Conservation (phyloP, 78 protist species). For the Trichosphaerium sp. region DNA sequence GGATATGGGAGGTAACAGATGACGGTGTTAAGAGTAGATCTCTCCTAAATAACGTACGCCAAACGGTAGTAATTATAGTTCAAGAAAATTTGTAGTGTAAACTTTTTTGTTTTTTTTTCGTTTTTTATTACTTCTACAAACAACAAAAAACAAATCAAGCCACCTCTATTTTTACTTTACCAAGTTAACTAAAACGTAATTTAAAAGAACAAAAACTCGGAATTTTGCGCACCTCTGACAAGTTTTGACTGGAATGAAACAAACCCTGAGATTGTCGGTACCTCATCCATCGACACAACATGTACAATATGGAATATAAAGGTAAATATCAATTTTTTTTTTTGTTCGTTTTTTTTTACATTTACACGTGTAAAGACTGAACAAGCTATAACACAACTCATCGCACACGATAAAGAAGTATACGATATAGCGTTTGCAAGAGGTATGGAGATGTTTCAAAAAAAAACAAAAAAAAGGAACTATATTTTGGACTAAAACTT, state of each 20-base stretch:
- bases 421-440: constrained; percentile 85
- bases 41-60: constrained; percentile 49
- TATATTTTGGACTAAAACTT: no score
- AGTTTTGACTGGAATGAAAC: constrained; percentile 94
- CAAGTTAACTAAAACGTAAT: neutral
- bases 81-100: neutral
- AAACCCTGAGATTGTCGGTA: constrained; percentile 80
- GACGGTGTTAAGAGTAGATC: constrained; percentile 27
- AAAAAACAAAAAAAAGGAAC: no score
- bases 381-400: constrained; percentile 84
- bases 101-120: neutral
- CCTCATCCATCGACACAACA: constrained; percentile 82
- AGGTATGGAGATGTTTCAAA: no score
- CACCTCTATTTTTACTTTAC: no score
- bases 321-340: neutral
- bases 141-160: no score
- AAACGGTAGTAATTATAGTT: neutral
- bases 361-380: constrained; percentile 16
- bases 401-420: constrained; percentile 98
- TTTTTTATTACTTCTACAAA: no score
- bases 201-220: constrained; percentile 70
- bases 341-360: neutral
- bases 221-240: constrained; percentile 95
- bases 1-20: constrained; percentile 76
- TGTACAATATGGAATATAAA: constrained; percentile 93